phyloP scores from a whole-genome alignment of 2,329 filamentous ascomycete genomes.

The Phaeosphaeria sp. region DNA sequence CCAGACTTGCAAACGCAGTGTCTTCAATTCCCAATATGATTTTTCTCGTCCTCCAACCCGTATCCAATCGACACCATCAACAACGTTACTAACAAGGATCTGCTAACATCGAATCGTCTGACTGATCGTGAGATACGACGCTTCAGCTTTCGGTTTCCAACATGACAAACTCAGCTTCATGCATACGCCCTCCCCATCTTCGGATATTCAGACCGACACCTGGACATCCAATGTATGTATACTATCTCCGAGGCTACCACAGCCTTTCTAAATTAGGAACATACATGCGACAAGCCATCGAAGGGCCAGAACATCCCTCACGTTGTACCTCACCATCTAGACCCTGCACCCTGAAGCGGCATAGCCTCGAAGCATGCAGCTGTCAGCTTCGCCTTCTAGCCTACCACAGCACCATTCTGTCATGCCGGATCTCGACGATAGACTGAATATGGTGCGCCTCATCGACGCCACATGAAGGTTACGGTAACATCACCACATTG shows the following conservation, averaged over 20 bases:
- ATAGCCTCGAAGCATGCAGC: not conserved
- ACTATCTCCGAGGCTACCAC: not conserved
- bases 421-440: not conserved
- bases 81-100: not conserved
- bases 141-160: not conserved
- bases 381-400: not conserved
- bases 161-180: not conserved
- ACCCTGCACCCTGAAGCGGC: not conserved
- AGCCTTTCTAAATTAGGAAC: not conserved
- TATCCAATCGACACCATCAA: not conserved
- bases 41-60: not conserved
- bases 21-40: not conserved
- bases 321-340: not conserved
- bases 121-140: not conserved
- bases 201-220: not conserved
- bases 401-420: not conserved
- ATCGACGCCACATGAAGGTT: not conserved
- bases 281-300: not conserved
- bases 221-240: not conserved
- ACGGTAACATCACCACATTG: not conserved
- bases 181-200: not conserved
- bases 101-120: not conserved
- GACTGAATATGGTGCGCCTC: not conserved
- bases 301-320: not conserved
- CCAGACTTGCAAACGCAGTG: not conserved